Percentiles rank a stretch among this genome's conserved stretches.
Conservation (phyloP, 202 grass and related monocot genomes). For the Digitaria exilis region DNA sequence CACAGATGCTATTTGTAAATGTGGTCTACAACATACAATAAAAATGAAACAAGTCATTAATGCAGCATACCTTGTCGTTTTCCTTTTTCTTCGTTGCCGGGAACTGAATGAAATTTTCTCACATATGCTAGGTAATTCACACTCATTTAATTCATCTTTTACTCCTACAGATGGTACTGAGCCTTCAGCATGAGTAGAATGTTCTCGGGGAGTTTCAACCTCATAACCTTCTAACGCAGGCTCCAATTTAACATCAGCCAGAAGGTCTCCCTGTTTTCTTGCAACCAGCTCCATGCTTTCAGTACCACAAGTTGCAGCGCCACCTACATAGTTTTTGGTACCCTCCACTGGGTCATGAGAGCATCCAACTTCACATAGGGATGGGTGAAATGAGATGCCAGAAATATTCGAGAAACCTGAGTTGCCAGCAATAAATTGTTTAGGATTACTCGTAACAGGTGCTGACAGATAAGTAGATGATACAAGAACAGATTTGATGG, state of each 20-base stretch:
- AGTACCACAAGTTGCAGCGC: conserved; percentile 7
- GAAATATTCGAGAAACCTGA: neutral
- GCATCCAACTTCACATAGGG: neutral
- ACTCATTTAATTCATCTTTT: conserved; percentile 40
- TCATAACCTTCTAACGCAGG: conserved; percentile 37
- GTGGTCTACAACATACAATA: conserved; percentile 25
- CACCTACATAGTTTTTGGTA: neutral
- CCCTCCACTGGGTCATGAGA: conserved; percentile 15
- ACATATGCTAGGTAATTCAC: conserved; percentile 29
- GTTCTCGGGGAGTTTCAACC: conserved; percentile 24
- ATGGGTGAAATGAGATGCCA: neutral
- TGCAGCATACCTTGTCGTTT: conserved; percentile 56
- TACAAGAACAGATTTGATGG: neutral
- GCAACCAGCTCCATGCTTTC: conserved; percentile 20
- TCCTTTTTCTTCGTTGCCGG: conserved; percentile 55
- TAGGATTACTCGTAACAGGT: neutral
- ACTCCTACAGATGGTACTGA: conserved; percentile 36
- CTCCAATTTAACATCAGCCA: conserved; percentile 49
- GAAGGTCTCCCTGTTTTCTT: conserved; percentile 16
- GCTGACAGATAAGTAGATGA: conserved; percentile 30
- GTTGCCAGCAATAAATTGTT: neutral
- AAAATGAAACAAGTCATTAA: conserved; percentile 26
- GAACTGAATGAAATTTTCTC: conserved; percentile 33
- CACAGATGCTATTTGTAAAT: conserved; percentile 3
- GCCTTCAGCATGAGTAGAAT: conserved; percentile 34